These are phyloP conservation scores for Thielaviopsis punctulata DNA, from an alignment of 2,329 filamentous ascomycete species.

Conservation along the genomic window DNA sequence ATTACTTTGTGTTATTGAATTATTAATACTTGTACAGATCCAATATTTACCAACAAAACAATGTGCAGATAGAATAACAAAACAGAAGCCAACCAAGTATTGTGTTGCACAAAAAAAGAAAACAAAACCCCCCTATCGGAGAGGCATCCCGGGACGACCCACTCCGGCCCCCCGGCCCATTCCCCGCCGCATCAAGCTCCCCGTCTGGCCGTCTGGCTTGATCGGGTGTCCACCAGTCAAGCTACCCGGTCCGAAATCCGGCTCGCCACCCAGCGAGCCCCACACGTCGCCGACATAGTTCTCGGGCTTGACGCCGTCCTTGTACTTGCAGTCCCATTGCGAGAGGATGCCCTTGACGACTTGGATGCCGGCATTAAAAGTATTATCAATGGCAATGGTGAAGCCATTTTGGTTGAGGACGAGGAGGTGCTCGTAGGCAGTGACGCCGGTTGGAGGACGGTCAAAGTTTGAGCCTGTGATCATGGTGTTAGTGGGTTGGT, in stretches of 20 bases:
- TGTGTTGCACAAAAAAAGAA: no score
- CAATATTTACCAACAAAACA: no score
- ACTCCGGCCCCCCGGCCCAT: not conserved
- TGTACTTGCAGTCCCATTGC: slow-evolving; percentile 43
- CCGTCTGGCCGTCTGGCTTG: slow-evolving; percentile 11
- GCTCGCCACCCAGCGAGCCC: slow-evolving; percentile 45
- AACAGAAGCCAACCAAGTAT: no score
- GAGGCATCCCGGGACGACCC: not conserved
- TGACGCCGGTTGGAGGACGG: slow-evolving; percentile 41
- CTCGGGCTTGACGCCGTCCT: slow-evolving; percentile 34
- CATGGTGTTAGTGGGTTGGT: no score
- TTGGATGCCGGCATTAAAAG: slow-evolving; percentile 47
- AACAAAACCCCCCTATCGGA: not conserved
- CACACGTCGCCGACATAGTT: slow-evolving; percentile 61
- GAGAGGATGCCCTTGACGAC: slow-evolving; percentile 46
- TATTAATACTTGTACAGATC: no score
- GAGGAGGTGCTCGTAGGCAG: slow-evolving; percentile 41
- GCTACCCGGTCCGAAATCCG: slow-evolving; percentile 45
- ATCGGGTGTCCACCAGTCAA: slow-evolving; percentile 22
- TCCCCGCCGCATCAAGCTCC: slow-evolving; percentile 5
- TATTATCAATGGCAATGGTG: slow-evolving; percentile 43
- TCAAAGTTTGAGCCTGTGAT: slow-evolving; percentile 49
- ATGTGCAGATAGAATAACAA: no score
- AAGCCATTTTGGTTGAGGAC: slow-evolving; percentile 46
- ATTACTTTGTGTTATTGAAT: no score